Percentiles rank a stretch among this genome's conserved stretches.
Conservation (phyloP, 495 filamentous ascomycete species). For the Talaromyces nanjingensis region DNA sequence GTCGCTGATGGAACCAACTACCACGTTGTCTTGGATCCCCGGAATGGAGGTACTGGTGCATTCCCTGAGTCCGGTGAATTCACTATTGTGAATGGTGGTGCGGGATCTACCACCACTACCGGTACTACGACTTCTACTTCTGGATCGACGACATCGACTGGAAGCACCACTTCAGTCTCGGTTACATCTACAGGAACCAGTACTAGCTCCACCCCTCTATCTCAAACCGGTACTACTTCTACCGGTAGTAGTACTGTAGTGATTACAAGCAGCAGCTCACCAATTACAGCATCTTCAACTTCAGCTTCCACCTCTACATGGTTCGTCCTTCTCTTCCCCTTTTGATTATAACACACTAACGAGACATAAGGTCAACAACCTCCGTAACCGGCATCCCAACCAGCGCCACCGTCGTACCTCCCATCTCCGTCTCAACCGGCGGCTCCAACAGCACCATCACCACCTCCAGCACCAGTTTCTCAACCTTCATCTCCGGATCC, state of each 20-base stretch:
- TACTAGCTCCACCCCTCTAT: slow-evolving; percentile 4
- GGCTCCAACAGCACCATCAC: slow-evolving; percentile 5
- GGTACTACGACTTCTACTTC: neutral
- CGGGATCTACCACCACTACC: neutral
- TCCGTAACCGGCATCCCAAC: slow-evolving; percentile 6
- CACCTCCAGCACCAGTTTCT: slow-evolving; percentile 3
- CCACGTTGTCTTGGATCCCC: slow-evolving; percentile 3
- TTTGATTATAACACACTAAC: neutral
- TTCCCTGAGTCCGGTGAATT: slow-evolving; percentile 7
- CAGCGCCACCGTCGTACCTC: slow-evolving; percentile 1
- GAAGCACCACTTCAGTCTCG: neutral
- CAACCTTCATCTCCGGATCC: slow-evolving; percentile 6
- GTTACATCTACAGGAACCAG: slow-evolving; percentile 1
- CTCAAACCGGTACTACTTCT: slow-evolving; percentile 2
- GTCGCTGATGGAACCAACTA: slow-evolving; percentile 6
- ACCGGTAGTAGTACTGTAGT: neutral
- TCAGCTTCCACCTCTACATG: neutral
- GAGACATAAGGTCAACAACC: neutral
- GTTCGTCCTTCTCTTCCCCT: neutral
- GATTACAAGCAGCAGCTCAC: slow-evolving; percentile 4
- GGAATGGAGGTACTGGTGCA: slow-evolving; percentile 2
- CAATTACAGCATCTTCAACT: slow-evolving; percentile 3
- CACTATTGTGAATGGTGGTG: slow-evolving; percentile 4
- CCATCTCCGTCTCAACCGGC: slow-evolving; percentile 6
- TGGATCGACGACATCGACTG: neutral